A percentile compares a stretch with the other conserved stretches of the same genome.
Evolutionary conservation across 345 rosid genomes (phyloP).

Genomic region (Litchi chinensis): DNA sequence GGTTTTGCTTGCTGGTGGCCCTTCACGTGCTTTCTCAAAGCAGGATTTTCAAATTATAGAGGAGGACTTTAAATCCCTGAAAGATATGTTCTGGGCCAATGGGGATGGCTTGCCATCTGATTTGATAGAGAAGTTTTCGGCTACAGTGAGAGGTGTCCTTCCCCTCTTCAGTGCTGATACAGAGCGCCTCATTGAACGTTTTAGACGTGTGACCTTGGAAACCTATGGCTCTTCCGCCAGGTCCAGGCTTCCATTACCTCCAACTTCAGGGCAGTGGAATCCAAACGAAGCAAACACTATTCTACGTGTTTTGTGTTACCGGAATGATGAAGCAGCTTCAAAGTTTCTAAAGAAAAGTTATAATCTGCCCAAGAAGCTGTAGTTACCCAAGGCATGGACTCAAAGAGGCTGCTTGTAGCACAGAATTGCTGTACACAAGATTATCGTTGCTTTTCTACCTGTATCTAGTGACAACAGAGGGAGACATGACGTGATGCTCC

Average conservation of each 20-base stretch:
- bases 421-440: constrained; percentile 1
- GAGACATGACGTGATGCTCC: background rate
- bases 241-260: constrained; percentile 86
- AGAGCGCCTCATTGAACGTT: constrained; percentile 79
- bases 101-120: constrained; percentile 91
- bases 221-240: constrained; percentile 75
- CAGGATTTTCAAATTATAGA: constrained; percentile 81
- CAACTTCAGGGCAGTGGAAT: constrained; percentile 90
- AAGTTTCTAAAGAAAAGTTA: constrained; percentile 87
- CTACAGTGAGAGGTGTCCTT: constrained; percentile 64
- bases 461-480: background rate
- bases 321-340: constrained; percentile 82
- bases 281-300: constrained; percentile 87
- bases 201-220: constrained; percentile 71
- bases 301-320: constrained; percentile 81
- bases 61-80: constrained; percentile 88
- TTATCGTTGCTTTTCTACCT: background rate
- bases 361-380: constrained; percentile 79
- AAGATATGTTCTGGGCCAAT: constrained; percentile 90
- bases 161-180: constrained; percentile 82
- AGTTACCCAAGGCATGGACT: constrained; percentile 20
- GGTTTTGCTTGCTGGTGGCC: constrained; percentile 95
- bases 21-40: constrained; percentile 73
- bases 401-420: constrained; percentile 20
- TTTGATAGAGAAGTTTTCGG: constrained; percentile 73